phyloP scores from a whole-genome alignment of 1,284 basidiomycete species.

The Kalmanozyma brasiliensis region DNA sequence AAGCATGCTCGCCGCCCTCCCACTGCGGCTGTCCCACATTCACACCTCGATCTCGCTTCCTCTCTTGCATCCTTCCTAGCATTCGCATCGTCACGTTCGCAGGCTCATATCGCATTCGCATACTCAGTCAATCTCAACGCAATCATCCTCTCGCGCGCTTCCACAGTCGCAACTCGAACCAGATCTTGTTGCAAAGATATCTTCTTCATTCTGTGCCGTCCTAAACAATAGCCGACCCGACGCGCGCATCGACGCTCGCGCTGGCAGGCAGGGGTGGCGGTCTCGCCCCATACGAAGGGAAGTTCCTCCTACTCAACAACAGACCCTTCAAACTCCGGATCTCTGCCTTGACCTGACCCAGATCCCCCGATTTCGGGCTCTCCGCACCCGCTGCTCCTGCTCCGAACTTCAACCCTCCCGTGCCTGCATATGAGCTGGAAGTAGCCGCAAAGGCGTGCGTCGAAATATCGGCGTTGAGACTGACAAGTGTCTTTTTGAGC shows the following conservation, averaged over 20 bases:
- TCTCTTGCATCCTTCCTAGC: not conserved
- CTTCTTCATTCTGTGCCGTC: too few species aligned
- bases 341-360: conserved; percentile 64
- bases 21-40: too few species aligned
- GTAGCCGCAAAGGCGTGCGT: conserved; percentile 36
- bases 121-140: not conserved
- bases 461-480: conserved; percentile 44
- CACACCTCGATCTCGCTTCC: not conserved
- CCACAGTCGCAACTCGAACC: not conserved
- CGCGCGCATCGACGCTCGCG: conserved; percentile 5
- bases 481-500: conserved; percentile 32
- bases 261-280: conserved; percentile 33
- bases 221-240: conserved; percentile 31
- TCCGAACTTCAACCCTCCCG: conserved; percentile 18
- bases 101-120: not conserved
- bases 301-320: conserved; percentile 59
- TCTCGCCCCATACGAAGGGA: conserved; percentile 45
- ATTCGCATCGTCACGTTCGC: not conserved
- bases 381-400: conserved; percentile 15
- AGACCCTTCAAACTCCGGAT: conserved; percentile 63
- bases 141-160: not conserved
- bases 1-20: too few species aligned
- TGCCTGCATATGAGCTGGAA: conserved; percentile 6
- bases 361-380: conserved; percentile 36
- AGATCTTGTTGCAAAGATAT: too few species aligned